These are phyloP conservation scores for Inga oerstediana DNA, from an alignment of 306 rosid species.

Conservation along the genomic window DNA sequence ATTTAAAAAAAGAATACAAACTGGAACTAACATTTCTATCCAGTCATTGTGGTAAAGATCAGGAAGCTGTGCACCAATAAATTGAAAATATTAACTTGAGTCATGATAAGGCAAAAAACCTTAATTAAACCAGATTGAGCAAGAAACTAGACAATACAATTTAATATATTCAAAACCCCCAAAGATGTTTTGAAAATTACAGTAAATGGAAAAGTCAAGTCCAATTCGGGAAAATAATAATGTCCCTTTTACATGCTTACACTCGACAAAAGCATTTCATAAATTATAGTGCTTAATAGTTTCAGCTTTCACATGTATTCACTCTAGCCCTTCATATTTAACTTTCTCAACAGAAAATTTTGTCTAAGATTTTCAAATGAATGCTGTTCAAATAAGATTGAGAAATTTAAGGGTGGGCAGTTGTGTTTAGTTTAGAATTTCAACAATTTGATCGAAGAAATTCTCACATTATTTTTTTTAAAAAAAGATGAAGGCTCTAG, in stretches of 20 bases:
- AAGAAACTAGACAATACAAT: background rate
- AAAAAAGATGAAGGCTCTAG: no score
- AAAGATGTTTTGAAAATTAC: background rate
- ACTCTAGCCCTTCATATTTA: background rate
- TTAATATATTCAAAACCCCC: background rate
- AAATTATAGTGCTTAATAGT: background rate
- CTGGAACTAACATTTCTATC: background rate
- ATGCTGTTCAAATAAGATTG: background rate
- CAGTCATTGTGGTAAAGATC: background rate
- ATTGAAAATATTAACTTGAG: background rate
- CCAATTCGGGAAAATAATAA: no score
- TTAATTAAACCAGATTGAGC: background rate
- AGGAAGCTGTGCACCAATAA: constrained; percentile 6
- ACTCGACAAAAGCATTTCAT: background rate
- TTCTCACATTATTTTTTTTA: background rate
- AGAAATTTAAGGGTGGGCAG: background rate
- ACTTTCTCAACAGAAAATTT: background rate
- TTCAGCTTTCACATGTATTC: background rate
- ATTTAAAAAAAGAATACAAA: background rate
- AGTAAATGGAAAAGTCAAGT: background rate
- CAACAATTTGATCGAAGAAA: background rate
- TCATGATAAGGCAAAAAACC: background rate
- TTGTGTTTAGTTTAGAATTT: background rate
- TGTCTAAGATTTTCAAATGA: background rate
- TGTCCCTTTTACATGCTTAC: background rate